Evolutionary conservation across 2,329 filamentous ascomycete genomes (phyloP).

Genomic region (Hypoxylon sp.): DNA sequence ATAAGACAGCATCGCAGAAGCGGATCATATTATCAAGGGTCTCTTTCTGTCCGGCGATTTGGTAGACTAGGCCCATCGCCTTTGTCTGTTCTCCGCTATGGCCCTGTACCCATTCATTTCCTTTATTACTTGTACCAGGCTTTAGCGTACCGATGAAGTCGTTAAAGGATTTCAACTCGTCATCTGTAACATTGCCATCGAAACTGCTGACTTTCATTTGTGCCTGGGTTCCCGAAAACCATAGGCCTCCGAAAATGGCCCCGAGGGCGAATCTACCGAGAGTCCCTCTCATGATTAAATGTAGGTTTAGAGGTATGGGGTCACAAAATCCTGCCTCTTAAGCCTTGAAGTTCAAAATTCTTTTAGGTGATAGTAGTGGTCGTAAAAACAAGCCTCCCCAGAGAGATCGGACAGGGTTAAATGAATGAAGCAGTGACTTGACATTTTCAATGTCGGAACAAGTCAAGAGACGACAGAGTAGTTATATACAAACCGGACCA

Average conservation of each 20-base stretch:
- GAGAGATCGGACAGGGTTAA: not conserved
- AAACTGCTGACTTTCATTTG: conserved; percentile 45
- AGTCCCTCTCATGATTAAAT: conserved; percentile 6
- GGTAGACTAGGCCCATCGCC: conserved; percentile 43
- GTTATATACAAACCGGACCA: conserved; percentile 14
- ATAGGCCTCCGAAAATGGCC: conserved; percentile 19
- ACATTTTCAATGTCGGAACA: not conserved
- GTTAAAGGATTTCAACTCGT: conserved; percentile 43
- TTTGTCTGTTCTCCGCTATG: conserved; percentile 44
- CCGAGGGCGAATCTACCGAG: conserved; percentile 17
- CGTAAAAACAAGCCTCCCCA: not conserved
- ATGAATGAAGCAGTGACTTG: not conserved
- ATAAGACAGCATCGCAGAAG: conserved; percentile 46
- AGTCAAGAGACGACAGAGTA: not conserved
- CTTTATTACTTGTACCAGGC: conserved; percentile 34
- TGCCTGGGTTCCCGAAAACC: conserved; percentile 16
- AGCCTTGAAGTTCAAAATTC: not conserved
- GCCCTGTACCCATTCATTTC: conserved; percentile 42
- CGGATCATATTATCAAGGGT: conserved; percentile 44
- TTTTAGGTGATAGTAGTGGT: not conserved
- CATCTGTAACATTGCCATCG: conserved; percentile 40
- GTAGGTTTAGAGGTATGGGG: not conserved
- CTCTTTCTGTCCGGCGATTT: conserved; percentile 38
- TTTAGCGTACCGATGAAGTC: conserved; percentile 34
- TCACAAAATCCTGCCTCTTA: not conserved